Conservation (phyloP, 768 basidiomycete genomes). For the Trametes elegans region DNA sequence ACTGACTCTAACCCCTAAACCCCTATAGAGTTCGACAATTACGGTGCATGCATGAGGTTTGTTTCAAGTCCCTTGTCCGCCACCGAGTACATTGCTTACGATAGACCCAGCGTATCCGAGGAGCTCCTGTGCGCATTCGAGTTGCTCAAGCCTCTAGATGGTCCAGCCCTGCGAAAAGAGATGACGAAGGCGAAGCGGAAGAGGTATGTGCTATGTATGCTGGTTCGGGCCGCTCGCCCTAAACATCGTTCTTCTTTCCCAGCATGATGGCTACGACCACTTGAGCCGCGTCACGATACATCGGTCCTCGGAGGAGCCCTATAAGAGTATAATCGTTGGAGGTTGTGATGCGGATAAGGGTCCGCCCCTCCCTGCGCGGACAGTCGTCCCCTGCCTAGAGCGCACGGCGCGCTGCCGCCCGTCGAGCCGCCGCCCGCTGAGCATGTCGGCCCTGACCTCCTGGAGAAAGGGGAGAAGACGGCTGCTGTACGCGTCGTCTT, state of each 20-base stretch:
- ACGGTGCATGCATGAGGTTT: conserved; percentile 93
- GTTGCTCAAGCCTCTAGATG: conserved; percentile 92
- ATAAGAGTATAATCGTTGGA: conserved; percentile 25
- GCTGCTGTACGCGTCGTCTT: conserved; percentile 1
- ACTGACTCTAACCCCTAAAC: neutral
- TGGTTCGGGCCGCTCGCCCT: neutral
- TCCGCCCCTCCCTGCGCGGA: neutral
- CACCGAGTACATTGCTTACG: neutral
- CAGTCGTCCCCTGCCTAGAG: conserved; percentile 1
- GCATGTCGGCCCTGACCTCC: neutral
- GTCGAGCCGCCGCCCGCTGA: neutral
- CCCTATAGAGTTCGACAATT: conserved; percentile 93
- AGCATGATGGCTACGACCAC: conserved; percentile 34
- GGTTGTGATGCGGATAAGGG: conserved; percentile 1
- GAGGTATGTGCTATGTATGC: conserved; percentile 52
- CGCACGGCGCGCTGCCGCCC: conserved; percentile 3
- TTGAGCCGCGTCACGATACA: conserved; percentile 18
- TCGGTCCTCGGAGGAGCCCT: conserved; percentile 11
- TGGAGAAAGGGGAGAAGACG: conserved; percentile 4
- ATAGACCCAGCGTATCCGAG: conserved; percentile 75
- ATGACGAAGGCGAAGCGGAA: conserved; percentile 99
- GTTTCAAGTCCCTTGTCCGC: conserved; percentile 17
- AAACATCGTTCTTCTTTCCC: neutral
- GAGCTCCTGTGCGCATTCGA: conserved; percentile 98
- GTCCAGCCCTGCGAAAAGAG: conserved; percentile 92